Conservation (phyloP, 441 rosid genomes). For the Metrosideros polymorpha region DNA sequence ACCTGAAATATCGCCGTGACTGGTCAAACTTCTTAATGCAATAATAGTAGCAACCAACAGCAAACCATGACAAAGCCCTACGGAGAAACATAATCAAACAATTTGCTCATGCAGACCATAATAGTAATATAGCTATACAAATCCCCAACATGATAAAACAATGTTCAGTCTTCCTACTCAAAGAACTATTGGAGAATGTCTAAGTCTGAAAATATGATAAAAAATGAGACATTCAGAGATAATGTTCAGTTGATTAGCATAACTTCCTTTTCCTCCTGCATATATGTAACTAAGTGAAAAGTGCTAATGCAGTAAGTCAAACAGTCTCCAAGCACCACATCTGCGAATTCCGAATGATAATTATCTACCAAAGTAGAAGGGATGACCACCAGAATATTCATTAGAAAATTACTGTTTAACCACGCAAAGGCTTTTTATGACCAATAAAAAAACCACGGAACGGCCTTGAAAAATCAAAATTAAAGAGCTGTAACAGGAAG, state of each 20-base stretch:
- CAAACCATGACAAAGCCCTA: conserved; percentile 98
- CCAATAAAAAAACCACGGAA: background rate
- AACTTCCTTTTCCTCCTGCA: background rate
- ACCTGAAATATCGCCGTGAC: conserved; percentile 88
- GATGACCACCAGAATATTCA: background rate
- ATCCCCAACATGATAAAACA: background rate
- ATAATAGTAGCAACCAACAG: conserved; percentile 95
- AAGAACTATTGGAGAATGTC: background rate
- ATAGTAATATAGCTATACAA: background rate
- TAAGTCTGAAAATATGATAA: background rate
- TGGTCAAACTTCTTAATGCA: conserved; percentile 86
- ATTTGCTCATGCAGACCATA: background rate
- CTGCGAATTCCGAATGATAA: background rate
- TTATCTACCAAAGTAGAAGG: background rate
- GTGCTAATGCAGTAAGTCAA: background rate
- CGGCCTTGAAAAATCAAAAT: background rate
- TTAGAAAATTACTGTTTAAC: background rate
- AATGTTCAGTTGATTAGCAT: background rate
- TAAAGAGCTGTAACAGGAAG: background rate
- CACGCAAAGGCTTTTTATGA: background rate
- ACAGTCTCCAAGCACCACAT: background rate
- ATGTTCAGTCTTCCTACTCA: background rate
- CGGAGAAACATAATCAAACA: conserved; percentile 1
- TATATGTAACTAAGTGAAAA: background rate
- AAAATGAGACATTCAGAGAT: background rate